Evolutionary conservation across 2,329 filamentous ascomycete genomes (phyloP), one percentile per base, ranked within the genome.

Genomic region (Claviceps sorghi): DNA sequence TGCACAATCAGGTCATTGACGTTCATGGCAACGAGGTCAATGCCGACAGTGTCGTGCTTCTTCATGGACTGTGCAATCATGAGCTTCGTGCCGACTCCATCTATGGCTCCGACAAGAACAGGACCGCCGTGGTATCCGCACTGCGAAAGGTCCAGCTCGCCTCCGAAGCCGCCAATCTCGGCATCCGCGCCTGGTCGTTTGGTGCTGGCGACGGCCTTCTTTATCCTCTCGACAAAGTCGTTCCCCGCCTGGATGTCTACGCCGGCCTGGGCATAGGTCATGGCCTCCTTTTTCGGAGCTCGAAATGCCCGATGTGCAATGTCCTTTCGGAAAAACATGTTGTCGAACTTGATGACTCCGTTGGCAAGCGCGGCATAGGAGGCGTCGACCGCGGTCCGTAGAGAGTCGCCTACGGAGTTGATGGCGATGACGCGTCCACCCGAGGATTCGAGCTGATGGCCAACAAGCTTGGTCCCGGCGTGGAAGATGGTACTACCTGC

Each of bases 21-120:
- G 67, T 96, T 97, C 91, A 97, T 97, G 59, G 93, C 93, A 4
- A 98, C 93, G 38, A 98, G 79, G 65, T 98, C 93, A 60, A 98
- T 89, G 55, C 93, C 93, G 11, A 98, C 91, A 3, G 90, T 95
- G 67, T 91, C 83, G 69, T 96, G 93, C 70, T 94, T 88, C 60
- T 82, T 78, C 72, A 94, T 86, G 13, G 82, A 80, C 65, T 96
- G 91, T 0, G 93, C 93, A 62, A 98, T 88, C 77, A 94, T 94
- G 61, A 97, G 83, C 73, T 97, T 97, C 48, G 91, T 97, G 54
- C 91, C 93, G 40, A 97, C 89, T 50, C 93, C 93, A 64, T 98
- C 93, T 58, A 96, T 97, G 55, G 89, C 90, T 52, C 87, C 87
- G n/a, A 97, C 88, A 29, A 97, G 71, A 53, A 90, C 84, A 11